Evolutionary conservation across 2,329 filamentous ascomycete genomes (phyloP).

Genomic region (Drechslerella coelobrocha): DNA sequence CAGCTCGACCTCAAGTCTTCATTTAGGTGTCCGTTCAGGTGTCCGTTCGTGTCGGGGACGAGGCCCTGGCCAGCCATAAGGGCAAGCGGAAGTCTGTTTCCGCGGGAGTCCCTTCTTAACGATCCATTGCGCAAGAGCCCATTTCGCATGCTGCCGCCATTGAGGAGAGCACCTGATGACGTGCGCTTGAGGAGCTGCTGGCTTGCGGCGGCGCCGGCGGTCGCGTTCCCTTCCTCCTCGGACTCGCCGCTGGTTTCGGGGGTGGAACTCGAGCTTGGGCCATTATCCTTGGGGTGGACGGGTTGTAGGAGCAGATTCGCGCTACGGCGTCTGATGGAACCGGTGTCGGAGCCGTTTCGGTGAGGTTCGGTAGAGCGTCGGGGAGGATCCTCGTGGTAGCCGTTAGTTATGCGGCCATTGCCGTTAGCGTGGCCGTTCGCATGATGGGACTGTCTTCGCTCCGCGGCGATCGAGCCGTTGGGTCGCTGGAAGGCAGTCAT

Average conservation of each 20-base stretch:
- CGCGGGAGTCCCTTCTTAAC: conserved; percentile 21
- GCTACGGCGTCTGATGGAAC: conserved; percentile 31
- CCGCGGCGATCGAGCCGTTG: conserved; percentile 42
- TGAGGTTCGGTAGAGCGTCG: conserved; percentile 24
- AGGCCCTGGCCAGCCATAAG: conserved; percentile 22
- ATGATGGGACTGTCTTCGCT: conserved; percentile 46
- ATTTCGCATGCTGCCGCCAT: conserved; percentile 29
- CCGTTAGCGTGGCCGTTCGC: conserved; percentile 28
- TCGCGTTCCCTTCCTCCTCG: conserved; percentile 19
- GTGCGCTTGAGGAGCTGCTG: conserved; percentile 38
- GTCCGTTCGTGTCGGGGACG: conserved; percentile 18
- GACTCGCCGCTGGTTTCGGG: conserved; percentile 42
- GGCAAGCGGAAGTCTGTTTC: conserved; percentile 22
- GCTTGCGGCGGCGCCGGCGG: not conserved
- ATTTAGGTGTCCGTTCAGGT: conserved; percentile 10
- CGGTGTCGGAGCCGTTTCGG: conserved; percentile 38
- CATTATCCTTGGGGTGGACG: conserved; percentile 14
- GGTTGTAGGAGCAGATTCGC: conserved; percentile 19
- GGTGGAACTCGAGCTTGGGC: conserved; percentile 28
- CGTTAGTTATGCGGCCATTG: conserved; percentile 34
- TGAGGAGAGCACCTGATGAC: conserved; percentile 15
- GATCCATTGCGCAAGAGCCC: conserved; percentile 34
- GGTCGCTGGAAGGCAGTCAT: conserved; percentile 50
- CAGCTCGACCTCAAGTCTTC: conserved; percentile 21
- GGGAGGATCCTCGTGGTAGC: conserved; percentile 26